Evolutionary conservation across 2,329 filamentous ascomycete genomes (phyloP).

Genomic region (Cladophialophora chaetospira): DNA sequence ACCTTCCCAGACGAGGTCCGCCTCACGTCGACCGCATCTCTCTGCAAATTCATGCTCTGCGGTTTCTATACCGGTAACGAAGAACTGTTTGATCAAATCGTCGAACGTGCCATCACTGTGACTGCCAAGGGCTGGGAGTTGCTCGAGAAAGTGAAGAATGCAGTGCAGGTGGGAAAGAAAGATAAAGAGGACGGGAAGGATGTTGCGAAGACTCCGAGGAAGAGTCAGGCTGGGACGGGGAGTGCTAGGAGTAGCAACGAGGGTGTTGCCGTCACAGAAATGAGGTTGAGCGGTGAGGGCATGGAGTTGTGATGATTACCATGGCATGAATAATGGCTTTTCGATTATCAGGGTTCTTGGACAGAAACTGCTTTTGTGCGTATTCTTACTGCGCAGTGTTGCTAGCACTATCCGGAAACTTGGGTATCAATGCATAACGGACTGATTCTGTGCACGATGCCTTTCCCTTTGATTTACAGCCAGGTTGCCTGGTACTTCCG

Average conservation of each 20-base stretch:
- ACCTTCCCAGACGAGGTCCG: conserved; percentile 54
- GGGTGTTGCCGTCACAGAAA: not conserved
- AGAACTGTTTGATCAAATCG: conserved; percentile 60
- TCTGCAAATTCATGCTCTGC: conserved; percentile 54
- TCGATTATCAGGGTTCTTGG: not conserved
- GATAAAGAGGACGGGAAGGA: conserved; percentile 35
- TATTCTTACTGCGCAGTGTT: too few relatives aligned
- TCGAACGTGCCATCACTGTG: conserved; percentile 48
- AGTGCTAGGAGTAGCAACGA: conserved; percentile 18
- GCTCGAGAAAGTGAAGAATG: conserved; percentile 49
- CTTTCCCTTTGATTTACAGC: too few relatives aligned
- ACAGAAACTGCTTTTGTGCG: too few relatives aligned
- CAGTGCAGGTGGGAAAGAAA: conserved; percentile 53
- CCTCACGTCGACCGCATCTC: conserved; percentile 51
- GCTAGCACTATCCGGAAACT: too few relatives aligned
- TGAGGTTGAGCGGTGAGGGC: conserved; percentile 18
- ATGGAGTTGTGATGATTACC: conserved; percentile 8
- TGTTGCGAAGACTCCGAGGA: conserved; percentile 8
- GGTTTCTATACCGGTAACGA: conserved; percentile 33
- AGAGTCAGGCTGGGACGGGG: conserved; percentile 2
- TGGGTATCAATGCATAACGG: too few relatives aligned
- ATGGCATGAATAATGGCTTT: not conserved
- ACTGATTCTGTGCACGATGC: too few relatives aligned
- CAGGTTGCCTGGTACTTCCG: not conserved
- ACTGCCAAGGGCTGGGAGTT: conserved; percentile 49